Evolutionary conservation across 768 basidiomycete genomes (phyloP), one percentile per base, ranked within the genome.

Genomic region (Pholiota molesta): DNA sequence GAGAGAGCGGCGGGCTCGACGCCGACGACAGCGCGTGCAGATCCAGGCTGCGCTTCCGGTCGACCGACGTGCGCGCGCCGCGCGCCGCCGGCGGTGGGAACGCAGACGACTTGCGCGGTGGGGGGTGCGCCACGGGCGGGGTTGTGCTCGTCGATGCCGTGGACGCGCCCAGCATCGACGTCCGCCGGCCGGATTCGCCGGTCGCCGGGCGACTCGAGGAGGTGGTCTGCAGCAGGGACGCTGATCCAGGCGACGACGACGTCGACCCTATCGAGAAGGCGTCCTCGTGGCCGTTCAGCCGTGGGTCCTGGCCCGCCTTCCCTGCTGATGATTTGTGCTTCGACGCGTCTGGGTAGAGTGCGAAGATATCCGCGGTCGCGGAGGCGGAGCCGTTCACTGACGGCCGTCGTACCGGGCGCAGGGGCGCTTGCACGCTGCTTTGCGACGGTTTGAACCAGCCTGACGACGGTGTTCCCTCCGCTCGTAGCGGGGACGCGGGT

Each of bases 231-330:
- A 64, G 56, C 40, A 65, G 54, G 1, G 73, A 68, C 23, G 65
- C 62, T 8, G 74, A 71, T 45, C 69, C 71, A 19, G 71, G 70
- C 9, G 75, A 75, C 0, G 74, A 73, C 0, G 74, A 71, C 1
- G 69, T 61, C 51, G 74, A 75, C 16, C 65, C 71, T 26, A 71
- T 68, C 21, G 70, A 68, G 33, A 71, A 69, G 16, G 64, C 68
- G 9, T 68, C 70, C 39, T 73, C 73, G 33, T 70, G 65, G 5
- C 71, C 74, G 60, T 68, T 72, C 39, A 65, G 49, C 39, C 62
- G 62, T 9, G 65, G 62, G 29, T 65, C 63, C n/a, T 60, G 71
- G 28, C 68, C 65, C 35, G 35, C 35, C 59, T 54, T 51, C 33
- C 57, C 40, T 47, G 60, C 55, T 17, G 66, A 59, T 16, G 69